These are phyloP conservation scores for Geosmithia morbida DNA, from an alignment of 2,329 filamentous ascomycete species.

Conservation along the genomic window DNA sequence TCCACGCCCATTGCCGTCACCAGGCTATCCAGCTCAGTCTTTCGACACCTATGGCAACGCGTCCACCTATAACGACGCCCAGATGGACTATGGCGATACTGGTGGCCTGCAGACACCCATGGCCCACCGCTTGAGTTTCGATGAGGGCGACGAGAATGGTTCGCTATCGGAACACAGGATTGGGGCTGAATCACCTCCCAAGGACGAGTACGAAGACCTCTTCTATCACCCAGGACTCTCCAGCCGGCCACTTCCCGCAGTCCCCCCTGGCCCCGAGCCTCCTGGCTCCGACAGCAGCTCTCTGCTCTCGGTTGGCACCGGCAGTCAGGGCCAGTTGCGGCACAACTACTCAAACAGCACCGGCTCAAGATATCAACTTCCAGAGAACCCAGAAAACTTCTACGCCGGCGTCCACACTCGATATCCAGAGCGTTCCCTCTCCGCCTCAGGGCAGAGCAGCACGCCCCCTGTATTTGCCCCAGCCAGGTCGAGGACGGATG, in stretches of 20 bases:
- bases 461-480: constrained; percentile 68
- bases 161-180: constrained; percentile 41
- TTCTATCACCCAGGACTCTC: constrained; percentile 83
- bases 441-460: constrained; percentile 67
- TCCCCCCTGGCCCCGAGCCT: constrained; percentile 25
- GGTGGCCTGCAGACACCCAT: constrained; percentile 71
- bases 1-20: constrained; percentile 32
- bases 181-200: constrained; percentile 48
- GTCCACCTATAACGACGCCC: constrained; percentile 40
- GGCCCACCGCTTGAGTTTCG: constrained; percentile 67
- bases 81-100: constrained; percentile 80
- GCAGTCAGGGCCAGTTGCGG: constrained; percentile 3
- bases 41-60: constrained; percentile 13
- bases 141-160: constrained; percentile 74
- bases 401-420: constrained; percentile 13
- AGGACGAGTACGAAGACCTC: constrained; percentile 72
- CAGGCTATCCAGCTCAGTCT: constrained; percentile 17
- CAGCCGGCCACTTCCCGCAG: constrained; percentile 46
- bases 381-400: constrained; percentile 35
- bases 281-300: constrained; percentile 47
- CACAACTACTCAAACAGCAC: constrained; percentile 2
- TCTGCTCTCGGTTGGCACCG: constrained; percentile 31
- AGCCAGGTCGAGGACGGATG: constrained; percentile 89
- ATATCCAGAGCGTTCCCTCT: constrained; percentile 56
- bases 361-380: constrained; percentile 11